Base-by-base conservation (phyloP, 495 filamentous ascomycete genomes). In the Talaromyces trachyspermus region DNA sequence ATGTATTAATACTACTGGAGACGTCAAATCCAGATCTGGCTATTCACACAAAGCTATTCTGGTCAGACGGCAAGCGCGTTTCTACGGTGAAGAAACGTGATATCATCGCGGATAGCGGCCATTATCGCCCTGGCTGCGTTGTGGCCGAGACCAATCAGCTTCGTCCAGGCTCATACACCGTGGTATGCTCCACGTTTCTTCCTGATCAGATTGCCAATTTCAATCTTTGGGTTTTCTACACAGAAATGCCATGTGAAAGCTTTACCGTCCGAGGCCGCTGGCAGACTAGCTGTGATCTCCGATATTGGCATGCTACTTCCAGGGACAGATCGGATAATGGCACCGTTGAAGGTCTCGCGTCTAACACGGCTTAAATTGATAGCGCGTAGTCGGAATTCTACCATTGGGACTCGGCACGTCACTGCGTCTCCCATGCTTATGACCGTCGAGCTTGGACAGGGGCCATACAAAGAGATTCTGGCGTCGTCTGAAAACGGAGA, bases 151-250 rank as follows among this genome's bases (percentile, higher is more conserved):
- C 77, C 10, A 59, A 63, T 11, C 59, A 58, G 5, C 62, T 91
- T 6, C 74, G 76, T 20, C 62, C 71, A 2, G 91, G 91, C 2
- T 74, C 70, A 0, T 97, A 97, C 64, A 95, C 89, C 0, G 74
- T 95, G 38, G 81, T 97, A 9, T 85, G 80, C 54, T 89, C 85
- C 6, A 95, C 92, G 1, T 96, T 94, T 58, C 88, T 95, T 36
- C 76, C 83, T 0, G 80, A 80, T 23, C 84, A 90, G 57, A 63
- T 78, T 2, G 88, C 79, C 2, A 71, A 70, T n/a, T 97, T 94
- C 64, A 79, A 71, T 2, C 70, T 98, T 20, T 79, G 78, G 53
- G 73, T 78, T 76, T 8, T 79, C 85, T n/a, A 76, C 67, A 18
- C 61, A 66, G 7, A 65, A 73, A 2, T 75, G 79, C 30, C 29